Evolutionary conservation across 148 eudicot species (phyloP).

Genomic region (Heliosperma pusillum): DNA sequence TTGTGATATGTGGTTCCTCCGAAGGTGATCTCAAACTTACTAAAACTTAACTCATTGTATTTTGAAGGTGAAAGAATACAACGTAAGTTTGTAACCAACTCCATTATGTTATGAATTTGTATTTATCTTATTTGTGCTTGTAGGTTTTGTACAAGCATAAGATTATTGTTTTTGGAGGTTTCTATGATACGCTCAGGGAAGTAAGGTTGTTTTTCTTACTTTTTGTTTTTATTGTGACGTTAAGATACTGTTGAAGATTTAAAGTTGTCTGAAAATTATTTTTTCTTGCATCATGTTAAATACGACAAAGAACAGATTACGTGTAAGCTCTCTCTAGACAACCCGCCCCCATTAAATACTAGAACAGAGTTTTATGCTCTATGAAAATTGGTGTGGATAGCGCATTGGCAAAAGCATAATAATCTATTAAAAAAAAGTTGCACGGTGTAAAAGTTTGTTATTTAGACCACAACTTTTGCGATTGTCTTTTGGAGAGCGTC

Average conservation of each 20-base stretch:
- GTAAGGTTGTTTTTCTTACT: conserved; percentile 61
- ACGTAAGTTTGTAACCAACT: not conserved
- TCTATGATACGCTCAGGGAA: conserved; percentile 98
- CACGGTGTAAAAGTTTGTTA: not conserved
- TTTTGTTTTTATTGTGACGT: conserved; percentile 12
- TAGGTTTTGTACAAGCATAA: conserved; percentile 98
- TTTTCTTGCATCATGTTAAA: not conserved
- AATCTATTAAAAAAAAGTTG: not conserved
- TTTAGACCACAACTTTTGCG: too few relatives aligned
- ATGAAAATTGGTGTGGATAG: not conserved
- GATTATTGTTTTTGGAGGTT: conserved; percentile 93
- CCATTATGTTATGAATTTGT: not conserved
- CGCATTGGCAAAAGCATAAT: too few relatives aligned
- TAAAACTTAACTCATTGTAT: not conserved
- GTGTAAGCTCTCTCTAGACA: not conserved
- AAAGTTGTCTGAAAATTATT: not conserved
- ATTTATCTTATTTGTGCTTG: conserved; percentile 9
- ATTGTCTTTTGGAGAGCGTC: not conserved
- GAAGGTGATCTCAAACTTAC: too few relatives aligned
- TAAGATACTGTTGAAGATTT: not conserved
- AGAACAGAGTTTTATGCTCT: not conserved
- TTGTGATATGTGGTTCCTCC: not conserved
- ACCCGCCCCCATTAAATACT: too few relatives aligned
- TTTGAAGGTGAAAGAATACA: not conserved
- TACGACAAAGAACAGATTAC: not conserved